These are phyloP conservation scores for Stentor coeruleus DNA, from an alignment of 73 alveolate species.

Conservation along the genomic window DNA sequence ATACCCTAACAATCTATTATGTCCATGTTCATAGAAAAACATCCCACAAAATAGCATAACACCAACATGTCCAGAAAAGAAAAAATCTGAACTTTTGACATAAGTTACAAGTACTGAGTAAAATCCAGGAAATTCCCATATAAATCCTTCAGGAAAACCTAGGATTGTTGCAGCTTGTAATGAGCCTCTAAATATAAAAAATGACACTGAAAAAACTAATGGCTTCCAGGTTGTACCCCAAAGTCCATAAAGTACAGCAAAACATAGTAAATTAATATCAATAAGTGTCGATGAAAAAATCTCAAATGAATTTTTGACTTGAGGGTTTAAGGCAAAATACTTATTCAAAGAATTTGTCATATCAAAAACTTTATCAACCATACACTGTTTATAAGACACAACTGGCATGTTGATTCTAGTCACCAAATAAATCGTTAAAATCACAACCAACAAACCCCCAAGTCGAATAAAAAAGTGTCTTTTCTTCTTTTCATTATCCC, in stretches of 20 bases:
- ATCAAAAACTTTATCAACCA: too few relatives aligned
- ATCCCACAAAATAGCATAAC: constrained; percentile 45
- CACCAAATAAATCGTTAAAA: too few relatives aligned
- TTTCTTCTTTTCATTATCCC: too few relatives aligned
- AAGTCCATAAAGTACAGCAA: constrained; percentile 26
- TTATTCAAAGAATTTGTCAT: too few relatives aligned
- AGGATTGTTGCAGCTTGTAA: constrained; percentile 33
- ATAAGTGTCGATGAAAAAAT: constrained; percentile 42
- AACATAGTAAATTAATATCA: constrained; percentile 48
- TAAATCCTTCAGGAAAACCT: constrained; percentile 64
- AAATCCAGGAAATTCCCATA: constrained; percentile 78
- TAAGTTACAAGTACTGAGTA: constrained; percentile 78
- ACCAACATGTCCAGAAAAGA: constrained; percentile 91
- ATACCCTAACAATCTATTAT: constrained; percentile 9
- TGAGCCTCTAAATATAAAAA: constrained; percentile 39
- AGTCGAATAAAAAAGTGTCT: too few relatives aligned
- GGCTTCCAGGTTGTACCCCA: constrained; percentile 58
- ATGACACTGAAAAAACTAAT: constrained; percentile 33
- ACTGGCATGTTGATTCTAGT: too few relatives aligned
- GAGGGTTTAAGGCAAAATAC: too few relatives aligned
- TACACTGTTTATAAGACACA: too few relatives aligned
- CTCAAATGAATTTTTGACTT: too few relatives aligned
- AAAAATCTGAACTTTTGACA: constrained; percentile 77
- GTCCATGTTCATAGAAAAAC: constrained; percentile 27
- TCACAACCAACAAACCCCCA: too few relatives aligned